phyloP scores from a whole-genome alignment of 306 rosid species.

The Prunus padus region DNA sequence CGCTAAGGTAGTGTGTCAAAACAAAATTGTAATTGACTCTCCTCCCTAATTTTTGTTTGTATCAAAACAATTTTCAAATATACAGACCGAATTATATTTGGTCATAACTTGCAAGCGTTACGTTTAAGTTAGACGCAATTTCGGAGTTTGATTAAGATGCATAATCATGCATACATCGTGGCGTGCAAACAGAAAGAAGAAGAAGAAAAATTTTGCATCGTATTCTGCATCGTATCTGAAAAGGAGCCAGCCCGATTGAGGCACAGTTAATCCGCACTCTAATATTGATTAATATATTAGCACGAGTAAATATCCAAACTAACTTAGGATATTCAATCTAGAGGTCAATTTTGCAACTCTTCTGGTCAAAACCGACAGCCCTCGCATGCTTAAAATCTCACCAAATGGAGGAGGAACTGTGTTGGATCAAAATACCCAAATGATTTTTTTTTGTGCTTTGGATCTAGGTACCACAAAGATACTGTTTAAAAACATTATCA shows the following conservation, averaged over 20 bases:
- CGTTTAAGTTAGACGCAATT: neutral
- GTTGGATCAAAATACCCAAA: neutral
- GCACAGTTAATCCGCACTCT: neutral
- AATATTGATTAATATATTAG: too few species aligned
- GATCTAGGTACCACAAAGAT: neutral
- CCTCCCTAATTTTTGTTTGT: too few species aligned
- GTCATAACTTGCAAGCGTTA: neutral
- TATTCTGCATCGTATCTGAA: neutral
- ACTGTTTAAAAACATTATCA: neutral
- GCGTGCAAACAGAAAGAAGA: neutral
- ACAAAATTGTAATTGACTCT: too few species aligned
- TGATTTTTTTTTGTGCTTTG: neutral
- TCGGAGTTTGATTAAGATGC: neutral
- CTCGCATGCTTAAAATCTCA: accelerated
- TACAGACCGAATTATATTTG: neutral
- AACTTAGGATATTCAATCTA: neutral
- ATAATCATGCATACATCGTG: neutral
- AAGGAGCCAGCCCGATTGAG: neutral
- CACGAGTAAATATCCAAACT: too few species aligned
- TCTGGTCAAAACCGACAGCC: neutral
- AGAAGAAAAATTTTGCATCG: neutral
- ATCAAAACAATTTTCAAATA: neutral
- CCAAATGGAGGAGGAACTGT: neutral
- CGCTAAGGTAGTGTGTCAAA: too few species aligned
- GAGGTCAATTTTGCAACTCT: neutral